Conservation (phyloP, 2,329 filamentous ascomycete species). For the Verticillium nonalfalfae region DNA sequence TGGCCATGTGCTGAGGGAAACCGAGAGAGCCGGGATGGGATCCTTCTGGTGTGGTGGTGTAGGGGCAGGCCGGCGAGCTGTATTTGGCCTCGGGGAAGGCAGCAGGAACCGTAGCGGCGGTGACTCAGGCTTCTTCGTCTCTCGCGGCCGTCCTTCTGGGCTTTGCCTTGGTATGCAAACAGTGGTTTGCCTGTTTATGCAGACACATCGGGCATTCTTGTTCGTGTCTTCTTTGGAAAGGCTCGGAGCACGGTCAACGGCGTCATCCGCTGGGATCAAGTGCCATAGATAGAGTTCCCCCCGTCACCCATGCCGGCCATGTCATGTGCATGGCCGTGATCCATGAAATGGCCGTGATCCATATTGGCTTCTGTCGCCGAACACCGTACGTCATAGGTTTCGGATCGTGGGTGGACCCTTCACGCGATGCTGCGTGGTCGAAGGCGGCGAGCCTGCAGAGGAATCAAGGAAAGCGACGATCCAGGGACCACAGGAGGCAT, state of each 20-base stretch:
- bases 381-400: not conserved
- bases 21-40: not conserved
- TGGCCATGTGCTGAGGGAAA: not conserved
- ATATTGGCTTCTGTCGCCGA: not conserved
- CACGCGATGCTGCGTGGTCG: not conserved
- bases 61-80: not conserved
- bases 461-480: not conserved
- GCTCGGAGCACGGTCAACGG: not conserved
- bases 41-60: not conserved
- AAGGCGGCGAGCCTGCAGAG: not conserved
- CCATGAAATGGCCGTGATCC: not conserved
- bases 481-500: not conserved
- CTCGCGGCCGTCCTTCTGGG: too few species aligned
- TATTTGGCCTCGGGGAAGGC: not conserved
- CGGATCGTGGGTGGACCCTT: not conserved
- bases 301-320: not conserved
- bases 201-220: too few species aligned
- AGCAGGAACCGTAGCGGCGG: not conserved
- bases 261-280: not conserved
- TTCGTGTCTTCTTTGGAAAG: too few species aligned
- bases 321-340: not conserved
- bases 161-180: not conserved
- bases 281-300: not conserved
- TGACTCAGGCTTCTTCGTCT: not conserved
- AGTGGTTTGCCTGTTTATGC: not conserved